A percentile compares a stretch with the other conserved stretches of the same genome.
These are phyloP conservation scores for Tricholoma flavovirens DNA, from an alignment of 768 basidiomycete genomes.

Conservation along the genomic window DNA sequence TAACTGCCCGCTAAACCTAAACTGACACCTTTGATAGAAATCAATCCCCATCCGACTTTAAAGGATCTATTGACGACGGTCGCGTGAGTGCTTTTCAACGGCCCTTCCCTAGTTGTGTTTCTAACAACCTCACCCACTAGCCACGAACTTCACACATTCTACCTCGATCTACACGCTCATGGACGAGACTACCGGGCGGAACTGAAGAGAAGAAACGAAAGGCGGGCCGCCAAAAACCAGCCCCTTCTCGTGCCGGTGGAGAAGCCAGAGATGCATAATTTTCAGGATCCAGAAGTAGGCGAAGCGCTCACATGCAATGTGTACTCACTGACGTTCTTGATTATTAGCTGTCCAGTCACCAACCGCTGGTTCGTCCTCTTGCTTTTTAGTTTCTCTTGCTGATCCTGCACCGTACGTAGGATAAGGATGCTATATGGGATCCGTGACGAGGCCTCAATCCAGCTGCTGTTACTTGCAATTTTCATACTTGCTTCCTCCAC, in stretches of 20 bases:
- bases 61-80: conserved; percentile 23
- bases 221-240: conserved; percentile 12
- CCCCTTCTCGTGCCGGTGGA: conserved; percentile 7
- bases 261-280: conserved; percentile 29
- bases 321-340: background rate
- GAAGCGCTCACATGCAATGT: background rate
- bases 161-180: conserved; percentile 22
- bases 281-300: conserved; percentile 32
- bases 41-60: conserved; percentile 25
- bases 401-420: background rate
- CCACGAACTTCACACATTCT: conserved; percentile 27
- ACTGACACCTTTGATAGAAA: conserved; percentile 12
- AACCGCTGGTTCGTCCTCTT: conserved; percentile 8
- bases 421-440: conserved; percentile 9
- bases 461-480: background rate
- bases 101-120: background rate
- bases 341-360: conserved; percentile 12
- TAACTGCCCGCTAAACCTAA: background rate
- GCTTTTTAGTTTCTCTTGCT: background rate
- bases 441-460: conserved; percentile 1
- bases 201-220: conserved; percentile 14
- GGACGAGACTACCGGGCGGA: conserved; percentile 21
- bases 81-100: conserved; percentile 17
- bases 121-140: conserved; percentile 8
- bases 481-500: background rate